Evolutionary conservation across 495 filamentous ascomycete genomes (phyloP).

Genomic region (Aspergillus diversus): DNA sequence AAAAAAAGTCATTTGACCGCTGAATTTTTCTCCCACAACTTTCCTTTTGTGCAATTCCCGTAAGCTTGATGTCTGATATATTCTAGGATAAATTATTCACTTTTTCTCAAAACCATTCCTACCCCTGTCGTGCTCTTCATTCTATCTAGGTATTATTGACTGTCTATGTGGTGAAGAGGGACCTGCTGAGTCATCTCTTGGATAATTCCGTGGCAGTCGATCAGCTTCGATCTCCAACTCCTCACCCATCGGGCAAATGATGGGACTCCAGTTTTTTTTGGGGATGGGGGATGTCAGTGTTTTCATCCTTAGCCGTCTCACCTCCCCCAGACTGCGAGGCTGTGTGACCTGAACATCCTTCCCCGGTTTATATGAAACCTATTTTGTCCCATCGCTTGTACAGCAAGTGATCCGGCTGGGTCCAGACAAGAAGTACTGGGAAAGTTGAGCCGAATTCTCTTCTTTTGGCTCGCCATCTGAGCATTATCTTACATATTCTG

Average conservation of each 20-base stretch:
- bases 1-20: constrained; percentile 13
- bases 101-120: neutral
- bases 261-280: neutral
- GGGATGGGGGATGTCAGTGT: neutral
- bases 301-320: neutral
- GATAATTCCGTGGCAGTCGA: constrained; percentile 43
- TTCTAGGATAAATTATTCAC: neutral
- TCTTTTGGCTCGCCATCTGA: neutral
- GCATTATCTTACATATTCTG: neutral
- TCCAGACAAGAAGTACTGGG: neutral
- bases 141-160: neutral
- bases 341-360: neutral
- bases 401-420: neutral
- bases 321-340: neutral
- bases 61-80: neutral
- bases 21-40: neutral
- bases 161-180: neutral
- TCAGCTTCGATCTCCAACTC: constrained; percentile 33
- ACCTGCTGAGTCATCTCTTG: constrained; percentile 36
- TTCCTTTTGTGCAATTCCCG: neutral
- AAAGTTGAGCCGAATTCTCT: neutral
- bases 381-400: neutral
- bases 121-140: neutral
- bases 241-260: neutral
- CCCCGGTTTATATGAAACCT: neutral